These are phyloP conservation scores for Tremella fuciformis DNA, from an alignment of 768 basidiomycete genomes.

Conservation along the genomic window DNA sequence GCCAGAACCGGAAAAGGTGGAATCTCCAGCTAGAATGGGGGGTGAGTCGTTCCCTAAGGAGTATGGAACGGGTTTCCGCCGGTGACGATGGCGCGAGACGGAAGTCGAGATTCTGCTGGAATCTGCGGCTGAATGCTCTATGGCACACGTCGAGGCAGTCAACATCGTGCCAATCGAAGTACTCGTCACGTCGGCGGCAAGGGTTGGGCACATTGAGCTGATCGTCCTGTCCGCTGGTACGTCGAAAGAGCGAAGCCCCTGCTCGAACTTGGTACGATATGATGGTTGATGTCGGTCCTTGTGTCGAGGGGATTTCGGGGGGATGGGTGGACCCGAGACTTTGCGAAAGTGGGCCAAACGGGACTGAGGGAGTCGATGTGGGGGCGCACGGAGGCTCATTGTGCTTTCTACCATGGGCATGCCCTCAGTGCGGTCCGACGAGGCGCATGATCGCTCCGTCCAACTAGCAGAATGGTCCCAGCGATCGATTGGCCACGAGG, in stretches of 20 bases:
- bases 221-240: not conserved
- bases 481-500: too few species aligned
- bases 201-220: too few species aligned
- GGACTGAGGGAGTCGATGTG: constrained; percentile 2
- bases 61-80: not conserved
- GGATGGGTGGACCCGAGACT: not conserved
- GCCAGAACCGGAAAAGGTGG: too few species aligned
- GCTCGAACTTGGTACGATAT: not conserved
- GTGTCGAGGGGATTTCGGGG: constrained; percentile 1
- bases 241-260: constrained; percentile 3
- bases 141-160: not conserved
- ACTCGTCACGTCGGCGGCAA: too few species aligned
- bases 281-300: not conserved
- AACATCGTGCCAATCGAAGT: not conserved
- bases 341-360: not conserved
- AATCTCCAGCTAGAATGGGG: too few species aligned
- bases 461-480: too few species aligned
- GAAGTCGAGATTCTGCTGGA: not conserved
- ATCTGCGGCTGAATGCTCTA: not conserved
- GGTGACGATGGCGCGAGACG: not conserved
- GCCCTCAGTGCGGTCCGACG: too few species aligned
- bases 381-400: too few species aligned
- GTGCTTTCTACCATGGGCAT: too few species aligned
- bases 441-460: too few species aligned
- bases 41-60: not conserved